Evolutionary conservation across 768 basidiomycete species (phyloP).

Genomic region (Phanerochaete sordida): DNA sequence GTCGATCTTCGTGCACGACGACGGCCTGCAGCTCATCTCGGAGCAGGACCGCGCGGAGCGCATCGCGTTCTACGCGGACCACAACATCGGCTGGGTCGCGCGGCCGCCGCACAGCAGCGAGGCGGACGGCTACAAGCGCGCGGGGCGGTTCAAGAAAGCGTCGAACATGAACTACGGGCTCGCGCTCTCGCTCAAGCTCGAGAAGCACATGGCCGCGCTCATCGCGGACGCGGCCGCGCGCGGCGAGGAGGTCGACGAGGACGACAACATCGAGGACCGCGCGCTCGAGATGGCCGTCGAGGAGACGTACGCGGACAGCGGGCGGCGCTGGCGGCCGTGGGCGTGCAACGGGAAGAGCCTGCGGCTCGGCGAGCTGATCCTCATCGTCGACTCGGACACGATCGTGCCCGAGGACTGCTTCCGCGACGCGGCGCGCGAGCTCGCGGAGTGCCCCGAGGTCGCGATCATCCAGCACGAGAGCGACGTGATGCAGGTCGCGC

Average conservation of each 20-base stretch:
- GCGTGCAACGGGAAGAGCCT: conserved; percentile 71
- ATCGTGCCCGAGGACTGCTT: conserved; percentile 87
- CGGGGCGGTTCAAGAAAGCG: conserved; percentile 92
- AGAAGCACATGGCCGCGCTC: conserved; percentile 45
- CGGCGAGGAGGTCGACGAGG: conserved; percentile 35
- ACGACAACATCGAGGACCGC: conserved; percentile 62
- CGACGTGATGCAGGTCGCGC: conserved; percentile 89
- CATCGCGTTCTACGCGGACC: conserved; percentile 69
- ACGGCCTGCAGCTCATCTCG: conserved; percentile 69
- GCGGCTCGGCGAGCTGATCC: conserved; percentile 74
- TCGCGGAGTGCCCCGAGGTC: conserved; percentile 76
- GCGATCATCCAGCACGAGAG: conserved; percentile 91
- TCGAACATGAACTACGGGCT: conserved; percentile 87
- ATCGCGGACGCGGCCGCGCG: conserved; percentile 37
- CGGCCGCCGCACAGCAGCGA: conserved; percentile 64
- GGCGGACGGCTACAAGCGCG: conserved; percentile 70
- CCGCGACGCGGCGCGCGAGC: conserved; percentile 84
- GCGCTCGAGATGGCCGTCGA: conserved; percentile 75
- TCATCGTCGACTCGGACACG: conserved; percentile 81
- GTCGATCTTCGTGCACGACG: conserved; percentile 78
- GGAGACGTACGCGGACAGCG: conserved; percentile 61
- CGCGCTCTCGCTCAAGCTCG: conserved; percentile 61
- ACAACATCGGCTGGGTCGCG: conserved; percentile 82
- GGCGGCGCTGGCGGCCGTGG: conserved; percentile 65
- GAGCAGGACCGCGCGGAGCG: conserved; percentile 63